Percentiles rank a stretch among this genome's conserved stretches.
Conservation (phyloP, 441 rosid species). For the Adansonia gregorii region DNA sequence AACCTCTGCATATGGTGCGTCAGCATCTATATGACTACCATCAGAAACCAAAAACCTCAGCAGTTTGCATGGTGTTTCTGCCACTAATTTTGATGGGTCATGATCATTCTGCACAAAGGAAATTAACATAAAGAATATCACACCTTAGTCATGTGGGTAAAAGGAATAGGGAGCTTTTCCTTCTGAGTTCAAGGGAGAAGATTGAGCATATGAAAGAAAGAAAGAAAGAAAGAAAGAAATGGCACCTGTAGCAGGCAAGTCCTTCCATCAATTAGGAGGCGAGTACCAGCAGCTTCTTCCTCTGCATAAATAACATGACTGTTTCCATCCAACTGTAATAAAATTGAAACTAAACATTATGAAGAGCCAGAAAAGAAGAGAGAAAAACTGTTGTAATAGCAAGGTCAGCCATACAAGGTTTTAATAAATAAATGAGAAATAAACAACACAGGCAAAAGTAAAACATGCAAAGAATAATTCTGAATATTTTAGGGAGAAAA, state of each 20-base stretch:
- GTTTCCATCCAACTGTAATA: constrained; percentile 92
- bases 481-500: constrained; percentile 16
- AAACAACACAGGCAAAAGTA: constrained; percentile 11
- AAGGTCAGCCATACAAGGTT: constrained; percentile 1
- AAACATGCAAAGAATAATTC: constrained; percentile 23
- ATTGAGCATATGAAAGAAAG: constrained; percentile 16
- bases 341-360: constrained; percentile 29
- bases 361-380: not conserved
- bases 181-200: constrained; percentile 4
- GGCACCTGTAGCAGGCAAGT: constrained; percentile 95
- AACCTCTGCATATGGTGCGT: constrained; percentile 97
- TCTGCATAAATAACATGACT: constrained; percentile 99
- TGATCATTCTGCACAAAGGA: constrained; percentile 75
- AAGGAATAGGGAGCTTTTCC: not conserved
- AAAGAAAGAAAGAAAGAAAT: constrained; percentile 29
- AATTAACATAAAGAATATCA: constrained; percentile 34
- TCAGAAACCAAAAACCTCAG: constrained; percentile 91
- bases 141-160: not conserved
- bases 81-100: constrained; percentile 96
- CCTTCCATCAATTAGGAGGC: constrained; percentile 99
- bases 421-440: not conserved
- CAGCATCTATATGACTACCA: constrained; percentile 93
- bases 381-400: not conserved
- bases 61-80: constrained; percentile 99
- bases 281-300: constrained; percentile 99